Percentiles rank a stretch among this genome's conserved stretches.
Evolutionary conservation across 2,329 filamentous ascomycete genomes (phyloP).

Genomic region (Fusarium secorum): DNA sequence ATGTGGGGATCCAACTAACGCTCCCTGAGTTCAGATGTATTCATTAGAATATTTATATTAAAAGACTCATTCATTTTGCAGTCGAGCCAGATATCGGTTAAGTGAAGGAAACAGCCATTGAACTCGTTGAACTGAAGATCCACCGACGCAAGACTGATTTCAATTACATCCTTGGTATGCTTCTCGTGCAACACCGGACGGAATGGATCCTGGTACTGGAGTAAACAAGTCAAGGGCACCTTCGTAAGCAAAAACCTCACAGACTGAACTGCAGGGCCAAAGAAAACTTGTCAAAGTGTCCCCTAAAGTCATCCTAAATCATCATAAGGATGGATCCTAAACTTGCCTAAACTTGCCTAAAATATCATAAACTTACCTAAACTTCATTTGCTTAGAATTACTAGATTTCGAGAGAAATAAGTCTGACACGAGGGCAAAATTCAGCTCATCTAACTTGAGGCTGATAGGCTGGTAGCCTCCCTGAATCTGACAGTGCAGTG

Average conservation of each 20-base stretch:
- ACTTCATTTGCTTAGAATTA: background rate
- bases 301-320: background rate
- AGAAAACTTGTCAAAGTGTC: background rate
- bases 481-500: background rate
- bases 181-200: background rate
- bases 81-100: background rate
- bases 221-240: background rate
- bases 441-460: background rate
- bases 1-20: no score
- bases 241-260: background rate
- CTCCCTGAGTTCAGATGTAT: no score
- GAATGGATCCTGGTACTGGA: rapidly evolving
- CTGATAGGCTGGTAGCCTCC: no score
- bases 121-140: background rate
- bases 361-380: background rate
- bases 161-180: background rate
- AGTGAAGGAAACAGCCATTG: background rate
- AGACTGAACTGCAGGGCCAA: background rate
- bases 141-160: background rate
- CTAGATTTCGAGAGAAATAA: background rate
- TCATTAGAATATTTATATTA: no score
- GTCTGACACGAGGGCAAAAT: background rate
- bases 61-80: no score
- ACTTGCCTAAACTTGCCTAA: background rate
- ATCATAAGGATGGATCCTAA: background rate